phyloP scores from a whole-genome alignment of 352 stramenopile species.

The Phytophthora quininea region DNA sequence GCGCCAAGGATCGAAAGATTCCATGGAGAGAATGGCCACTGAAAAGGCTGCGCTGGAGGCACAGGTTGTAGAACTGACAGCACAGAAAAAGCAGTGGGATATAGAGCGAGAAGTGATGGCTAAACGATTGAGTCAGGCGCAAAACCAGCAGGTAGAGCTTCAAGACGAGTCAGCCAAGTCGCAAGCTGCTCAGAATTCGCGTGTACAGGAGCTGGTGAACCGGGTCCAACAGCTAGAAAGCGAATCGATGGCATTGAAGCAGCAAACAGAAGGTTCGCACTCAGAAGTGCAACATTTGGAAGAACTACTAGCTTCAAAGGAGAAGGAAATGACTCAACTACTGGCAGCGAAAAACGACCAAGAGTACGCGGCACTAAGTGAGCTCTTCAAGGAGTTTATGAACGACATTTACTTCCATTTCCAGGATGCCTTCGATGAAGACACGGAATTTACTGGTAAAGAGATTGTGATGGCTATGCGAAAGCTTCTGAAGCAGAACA shows the following conservation, averaged over 20 bases:
- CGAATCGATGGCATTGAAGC: conserved; percentile 44
- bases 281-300: conserved; percentile 54
- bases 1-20: conserved; percentile 61
- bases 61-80: conserved; percentile 48
- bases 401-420: conserved; percentile 90
- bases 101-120: conserved; percentile 56
- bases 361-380: conserved; percentile 63
- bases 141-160: conserved; percentile 58
- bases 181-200: conserved; percentile 51
- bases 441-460: conserved; percentile 82
- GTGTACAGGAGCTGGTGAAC: conserved; percentile 51
- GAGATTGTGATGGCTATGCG: conserved; percentile 83
- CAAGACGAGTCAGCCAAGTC: conserved; percentile 64
- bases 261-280: conserved; percentile 54
- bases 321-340: conserved; percentile 55
- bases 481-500: conserved; percentile 88
- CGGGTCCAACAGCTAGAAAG: conserved; percentile 53
- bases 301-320: conserved; percentile 50
- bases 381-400: conserved; percentile 86
- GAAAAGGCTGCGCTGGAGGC: conserved; percentile 54
- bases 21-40: conserved; percentile 42
- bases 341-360: conserved; percentile 53
- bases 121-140: conserved; percentile 51
- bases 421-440: conserved; percentile 85
- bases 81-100: conserved; percentile 58